Evolutionary conservation across 306 rosid genomes (phyloP).

Genomic region (Abrus pulchellus): DNA sequence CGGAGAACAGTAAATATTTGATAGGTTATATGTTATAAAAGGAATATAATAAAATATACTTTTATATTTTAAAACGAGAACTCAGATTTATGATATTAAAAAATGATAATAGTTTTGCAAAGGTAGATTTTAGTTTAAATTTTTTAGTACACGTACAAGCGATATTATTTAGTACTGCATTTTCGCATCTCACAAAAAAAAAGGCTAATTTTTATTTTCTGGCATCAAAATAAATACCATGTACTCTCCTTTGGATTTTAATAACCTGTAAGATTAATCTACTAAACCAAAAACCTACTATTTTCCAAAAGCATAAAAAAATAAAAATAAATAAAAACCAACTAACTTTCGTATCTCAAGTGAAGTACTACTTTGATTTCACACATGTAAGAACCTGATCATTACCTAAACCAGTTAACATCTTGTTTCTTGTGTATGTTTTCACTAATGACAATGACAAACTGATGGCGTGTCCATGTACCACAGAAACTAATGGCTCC

Average conservation of each 20-base stretch:
- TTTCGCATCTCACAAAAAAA: too few relatives aligned
- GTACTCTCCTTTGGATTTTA: neutral
- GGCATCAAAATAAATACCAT: neutral
- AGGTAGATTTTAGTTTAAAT: neutral
- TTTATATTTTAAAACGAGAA: too few relatives aligned
- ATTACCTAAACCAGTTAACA: constrained; percentile 6
- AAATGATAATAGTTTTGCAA: neutral
- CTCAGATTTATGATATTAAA: too few relatives aligned
- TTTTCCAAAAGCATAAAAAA: too few relatives aligned
- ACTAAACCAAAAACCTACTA: neutral
- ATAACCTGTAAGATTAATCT: neutral
- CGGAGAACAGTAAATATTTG: too few relatives aligned
- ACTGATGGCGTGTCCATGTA: constrained; percentile 22
- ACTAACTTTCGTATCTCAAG: neutral
- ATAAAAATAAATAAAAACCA: neutral
- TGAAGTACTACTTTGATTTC: neutral
- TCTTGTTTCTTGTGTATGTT: neutral
- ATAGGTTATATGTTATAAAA: too few relatives aligned
- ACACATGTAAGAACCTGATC: neutral
- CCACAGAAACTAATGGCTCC: constrained; percentile 29
- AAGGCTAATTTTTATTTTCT: neutral
- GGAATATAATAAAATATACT: too few relatives aligned
- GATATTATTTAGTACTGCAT: too few relatives aligned
- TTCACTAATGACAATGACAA: neutral
- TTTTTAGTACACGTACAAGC: too few relatives aligned